These are phyloP conservation scores for Aspergillus latus DNA, from an alignment of 2,329 filamentous ascomycete genomes.

Conservation along the genomic window DNA sequence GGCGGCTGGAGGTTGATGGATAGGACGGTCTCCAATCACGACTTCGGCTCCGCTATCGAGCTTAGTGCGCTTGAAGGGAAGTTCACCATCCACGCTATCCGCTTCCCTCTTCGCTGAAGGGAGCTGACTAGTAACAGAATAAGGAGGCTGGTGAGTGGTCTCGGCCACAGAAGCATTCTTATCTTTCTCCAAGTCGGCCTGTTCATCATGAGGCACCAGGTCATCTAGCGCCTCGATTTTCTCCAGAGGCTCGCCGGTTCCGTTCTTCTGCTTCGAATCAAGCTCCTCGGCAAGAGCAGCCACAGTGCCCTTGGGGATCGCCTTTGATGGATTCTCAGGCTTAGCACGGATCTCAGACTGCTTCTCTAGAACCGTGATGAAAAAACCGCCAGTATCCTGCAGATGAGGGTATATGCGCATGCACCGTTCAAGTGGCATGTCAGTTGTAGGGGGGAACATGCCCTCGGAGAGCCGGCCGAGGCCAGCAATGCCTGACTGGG, in stretches of 20 bases:
- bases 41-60: constrained; percentile 40
- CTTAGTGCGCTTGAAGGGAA: constrained; percentile 48
- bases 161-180: constrained; percentile 39
- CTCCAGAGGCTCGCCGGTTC: constrained; percentile 29
- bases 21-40: constrained; percentile 38
- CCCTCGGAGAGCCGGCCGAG: constrained; percentile 70
- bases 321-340: constrained; percentile 57
- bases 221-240: constrained; percentile 45
- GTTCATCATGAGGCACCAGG: constrained; percentile 33
- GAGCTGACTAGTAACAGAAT: constrained; percentile 30
- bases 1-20: constrained; percentile 33
- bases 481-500: constrained; percentile 60
- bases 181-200: constrained; percentile 30
- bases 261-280: constrained; percentile 34
- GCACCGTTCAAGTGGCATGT: constrained; percentile 79
- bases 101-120: constrained; percentile 34
- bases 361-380: constrained; percentile 94
- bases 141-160: constrained; percentile 34
- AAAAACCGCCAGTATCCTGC: constrained; percentile 96
- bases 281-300: constrained; percentile 38
- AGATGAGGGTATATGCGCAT: constrained; percentile 93
- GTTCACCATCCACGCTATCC: constrained; percentile 36
- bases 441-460: constrained; percentile 75
- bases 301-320: constrained; percentile 40
- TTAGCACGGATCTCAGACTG: constrained; percentile 77